A percentile compares a stretch with the other conserved stretches of the same genome.
These are phyloP conservation scores for Balakata baccata DNA, from an alignment of 345 rosid genomes.

Conservation along the genomic window DNA sequence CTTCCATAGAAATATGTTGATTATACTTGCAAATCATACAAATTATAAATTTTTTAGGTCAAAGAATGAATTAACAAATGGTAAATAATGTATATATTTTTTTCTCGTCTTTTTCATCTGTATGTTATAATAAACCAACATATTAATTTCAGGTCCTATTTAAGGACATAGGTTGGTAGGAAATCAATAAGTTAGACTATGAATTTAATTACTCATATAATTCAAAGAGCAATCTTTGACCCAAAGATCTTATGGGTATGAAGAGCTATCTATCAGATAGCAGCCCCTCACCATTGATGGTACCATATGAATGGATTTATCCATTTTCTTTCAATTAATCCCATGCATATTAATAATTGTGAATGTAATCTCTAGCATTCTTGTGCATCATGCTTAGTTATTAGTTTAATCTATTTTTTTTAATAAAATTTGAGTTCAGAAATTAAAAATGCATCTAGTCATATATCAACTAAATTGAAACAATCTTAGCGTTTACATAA, in stretches of 20 bases:
- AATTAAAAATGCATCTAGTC: too few relatives aligned
- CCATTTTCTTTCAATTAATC: conserved; percentile 1
- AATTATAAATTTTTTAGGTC: background rate
- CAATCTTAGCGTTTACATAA: too few relatives aligned
- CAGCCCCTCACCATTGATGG: conserved; percentile 22
- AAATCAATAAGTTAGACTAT: conserved; percentile 6
- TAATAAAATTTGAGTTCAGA: too few relatives aligned
- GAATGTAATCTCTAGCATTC: conserved; percentile 3
- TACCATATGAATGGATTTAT: background rate
- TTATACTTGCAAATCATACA: background rate
- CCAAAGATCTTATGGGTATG: conserved; percentile 40
- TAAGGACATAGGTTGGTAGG: conserved; percentile 8
- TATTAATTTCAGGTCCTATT: conserved; percentile 11
- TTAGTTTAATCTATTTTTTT: background rate
- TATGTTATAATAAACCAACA: background rate
- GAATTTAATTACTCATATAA: background rate
- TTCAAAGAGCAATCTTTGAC: conserved; percentile 61
- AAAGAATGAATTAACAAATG: conserved; percentile 4
- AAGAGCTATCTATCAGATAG: conserved; percentile 33
- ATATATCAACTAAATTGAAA: too few relatives aligned
- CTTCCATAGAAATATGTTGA: too few relatives aligned
- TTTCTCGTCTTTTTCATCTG: background rate
- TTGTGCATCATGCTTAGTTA: conserved; percentile 14
- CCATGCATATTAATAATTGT: background rate
- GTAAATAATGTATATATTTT: background rate